phyloP scores from a whole-genome alignment of 768 basidiomycete species.

The Trametes punicea region DNA sequence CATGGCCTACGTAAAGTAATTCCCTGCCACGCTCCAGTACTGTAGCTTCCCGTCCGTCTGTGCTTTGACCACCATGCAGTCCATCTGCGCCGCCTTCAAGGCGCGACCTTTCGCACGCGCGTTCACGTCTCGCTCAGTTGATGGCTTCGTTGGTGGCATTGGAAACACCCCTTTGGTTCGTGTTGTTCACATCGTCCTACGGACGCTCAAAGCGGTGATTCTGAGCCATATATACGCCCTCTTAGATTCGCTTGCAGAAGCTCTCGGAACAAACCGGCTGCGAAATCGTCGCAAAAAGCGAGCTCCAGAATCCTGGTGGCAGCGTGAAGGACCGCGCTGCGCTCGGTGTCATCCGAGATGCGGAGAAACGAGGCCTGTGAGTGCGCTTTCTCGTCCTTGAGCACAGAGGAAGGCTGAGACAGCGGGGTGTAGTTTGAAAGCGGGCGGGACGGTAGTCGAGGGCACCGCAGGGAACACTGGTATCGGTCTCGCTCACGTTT shows the following conservation, averaged over 20 bases:
- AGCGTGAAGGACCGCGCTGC: slow-evolving; percentile 98
- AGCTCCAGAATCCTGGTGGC: slow-evolving; percentile 98
- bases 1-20: background rate
- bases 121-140: slow-evolving; percentile 40
- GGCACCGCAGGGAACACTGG: slow-evolving; percentile 99
- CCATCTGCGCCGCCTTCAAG: slow-evolving; percentile 12
- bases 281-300: slow-evolving; percentile 91
- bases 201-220: background rate
- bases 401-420: background rate
- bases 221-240: background rate
- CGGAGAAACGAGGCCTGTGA: slow-evolving; percentile 79
- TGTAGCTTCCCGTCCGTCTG: background rate
- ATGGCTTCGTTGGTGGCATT: slow-evolving; percentile 84
- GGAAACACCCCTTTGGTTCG: slow-evolving; percentile 89
- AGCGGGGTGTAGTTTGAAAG: slow-evolving; percentile 53
- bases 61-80: slow-evolving; percentile 22
- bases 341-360: slow-evolving; percentile 80
- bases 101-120: slow-evolving; percentile 22
- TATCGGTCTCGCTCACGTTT: slow-evolving; percentile 93
- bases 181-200: background rate
- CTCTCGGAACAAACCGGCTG: slow-evolving; percentile 83
- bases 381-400: slow-evolving; percentile 29
- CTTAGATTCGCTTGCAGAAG: slow-evolving; percentile 75
- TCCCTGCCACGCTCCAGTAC: background rate
- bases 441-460: slow-evolving; percentile 97